Base-by-base conservation (phyloP, 2,329 filamentous ascomycete species). In the Lachnellula cervina region DNA sequence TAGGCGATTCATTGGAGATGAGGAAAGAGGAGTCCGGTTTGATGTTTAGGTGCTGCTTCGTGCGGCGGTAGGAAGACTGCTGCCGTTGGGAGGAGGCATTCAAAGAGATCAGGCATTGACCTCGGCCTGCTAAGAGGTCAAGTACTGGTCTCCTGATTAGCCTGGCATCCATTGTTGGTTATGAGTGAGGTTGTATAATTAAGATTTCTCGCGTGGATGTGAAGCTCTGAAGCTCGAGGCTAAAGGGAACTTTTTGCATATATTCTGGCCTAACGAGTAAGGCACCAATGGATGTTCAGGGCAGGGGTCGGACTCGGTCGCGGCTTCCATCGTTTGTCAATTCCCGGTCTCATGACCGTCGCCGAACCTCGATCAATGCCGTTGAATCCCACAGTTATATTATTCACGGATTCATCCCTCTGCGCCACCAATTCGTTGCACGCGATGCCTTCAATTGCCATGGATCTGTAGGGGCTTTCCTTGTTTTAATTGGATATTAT, bases 11-110 rank as follows among this genome's bases (percentile, higher is more conserved):
- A 38, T 65, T 61, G 42, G 62, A 61, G 25, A 56, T 49, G 48
- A 82, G 72, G 71, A 87, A 86, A 62, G 81, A 82, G 38, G 78
- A 72, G 73, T 86, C 81, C 49, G 83, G 82, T 13, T 78, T 72
- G 64, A 86, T 76, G 67, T 82, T 84, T 35, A 70, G 58, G 45
- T 63, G 63, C 56, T 69, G 64, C 61, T 68, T 68, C 19, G 68
- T 63, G 45, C 69, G 68, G 23, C 69, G 64, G 51, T 63, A 70
- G 35, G 67, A 66, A 35, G 68, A 69, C 59, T 71, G 62, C 59
- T 69, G 59, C 28, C 68, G 68, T 45, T 61, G 63, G 13, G 62
- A 55, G n/a, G 62, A 51, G 51, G 59, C 55, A 49, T 62, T 70
- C 43, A 65, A 57, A 28, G 64, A 52, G 17, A 68, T 38, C 13